Evolutionary conservation across 2,329 filamentous ascomycete species (phyloP), one percentile per base, ranked within the genome.

Genomic region (Phyllosticta paracitricarpa): DNA sequence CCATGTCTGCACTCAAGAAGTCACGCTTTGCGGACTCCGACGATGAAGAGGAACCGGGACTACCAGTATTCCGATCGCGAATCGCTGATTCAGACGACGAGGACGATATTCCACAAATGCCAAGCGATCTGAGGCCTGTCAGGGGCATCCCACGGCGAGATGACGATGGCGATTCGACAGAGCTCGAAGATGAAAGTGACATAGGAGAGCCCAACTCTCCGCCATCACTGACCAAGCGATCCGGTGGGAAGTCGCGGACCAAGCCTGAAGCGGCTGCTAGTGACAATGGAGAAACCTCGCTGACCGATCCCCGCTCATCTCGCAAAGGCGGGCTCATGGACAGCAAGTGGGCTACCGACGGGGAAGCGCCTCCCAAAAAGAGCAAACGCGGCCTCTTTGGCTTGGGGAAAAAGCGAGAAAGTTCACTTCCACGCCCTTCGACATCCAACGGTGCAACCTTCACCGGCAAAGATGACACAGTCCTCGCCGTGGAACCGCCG

Each of bases 11-110:
- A 2, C 40, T 48, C 40, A 48, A 48, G n/a, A 48, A 69, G 61
- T 74, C 70, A 67, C 84, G 87, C 0, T 88, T 91, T 66, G 84
- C 78, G 1, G 86, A 90, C 67, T 90, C 88, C 68, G 87, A 90
- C 54, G 75, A 74, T 26, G 77, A 78, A 8, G 57, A 62, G 1
- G 71, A 70, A 5, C 68, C 69, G 10, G 63, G 68, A 10, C 66
- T 71, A 19, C 66, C 65, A 4, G 67, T 66, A 12, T 80, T 79
- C 68, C 71, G 73, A 58, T 79, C 77, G 63, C 75, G 79, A 4
- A 80, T 80, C 62, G 77, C 72, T 1, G 78, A 81, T 62, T 80
- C 78, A 2, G 77, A 78, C 55, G 77, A 79, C 28, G 74, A 76
- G 61, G 86, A 89, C 55, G 79, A 82, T 19, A 70, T 77, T 63